phyloP scores from a whole-genome alignment of 805 yeast species.

The Yamadazyma tumulicola region DNA sequence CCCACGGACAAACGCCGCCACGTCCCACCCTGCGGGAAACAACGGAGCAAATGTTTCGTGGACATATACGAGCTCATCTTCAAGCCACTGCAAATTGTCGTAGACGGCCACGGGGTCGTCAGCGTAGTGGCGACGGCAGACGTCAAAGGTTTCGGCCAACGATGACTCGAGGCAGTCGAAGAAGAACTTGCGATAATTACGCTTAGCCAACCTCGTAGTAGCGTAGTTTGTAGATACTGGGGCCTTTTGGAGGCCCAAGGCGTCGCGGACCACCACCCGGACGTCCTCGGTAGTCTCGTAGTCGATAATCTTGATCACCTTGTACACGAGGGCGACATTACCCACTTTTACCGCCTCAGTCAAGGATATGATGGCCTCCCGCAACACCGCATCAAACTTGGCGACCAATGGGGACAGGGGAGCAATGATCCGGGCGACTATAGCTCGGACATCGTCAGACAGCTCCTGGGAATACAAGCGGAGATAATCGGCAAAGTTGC shows the following conservation, averaged over 20 bases:
- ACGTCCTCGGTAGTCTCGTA: conserved; percentile 77
- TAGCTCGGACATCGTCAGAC: conserved; percentile 63
- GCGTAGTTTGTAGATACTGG: conserved; percentile 23
- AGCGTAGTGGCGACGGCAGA: conserved; percentile 54
- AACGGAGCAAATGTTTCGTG: conserved; percentile 53
- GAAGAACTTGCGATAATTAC: conserved; percentile 64
- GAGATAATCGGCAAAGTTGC: conserved; percentile 79
- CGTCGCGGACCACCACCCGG: conserved; percentile 35
- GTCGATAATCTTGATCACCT: conserved; percentile 74
- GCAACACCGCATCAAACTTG: conserved; percentile 62
- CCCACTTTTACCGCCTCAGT: conserved; percentile 72
- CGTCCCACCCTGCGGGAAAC: conserved; percentile 74
- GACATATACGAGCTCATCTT: conserved; percentile 70
- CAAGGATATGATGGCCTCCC: conserved; percentile 61
- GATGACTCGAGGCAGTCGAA: conserved; percentile 55
- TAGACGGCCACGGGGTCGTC: conserved; percentile 54
- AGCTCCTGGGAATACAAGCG: conserved; percentile 45
- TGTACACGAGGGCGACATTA: conserved; percentile 63
- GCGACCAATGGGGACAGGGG: conserved; percentile 47
- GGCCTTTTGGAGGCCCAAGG: conserved; percentile 22
- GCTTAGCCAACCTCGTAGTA: conserved; percentile 31
- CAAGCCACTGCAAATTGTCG: conserved; percentile 77
- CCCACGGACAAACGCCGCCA: conserved; percentile 56
- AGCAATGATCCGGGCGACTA: conserved; percentile 54
- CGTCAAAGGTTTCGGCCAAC: conserved; percentile 62